A percentile compares a stretch with the other conserved stretches of the same genome.
Evolutionary conservation across 495 filamentous ascomycete species (phyloP).

Genomic region (Bathelium albidoporum): DNA sequence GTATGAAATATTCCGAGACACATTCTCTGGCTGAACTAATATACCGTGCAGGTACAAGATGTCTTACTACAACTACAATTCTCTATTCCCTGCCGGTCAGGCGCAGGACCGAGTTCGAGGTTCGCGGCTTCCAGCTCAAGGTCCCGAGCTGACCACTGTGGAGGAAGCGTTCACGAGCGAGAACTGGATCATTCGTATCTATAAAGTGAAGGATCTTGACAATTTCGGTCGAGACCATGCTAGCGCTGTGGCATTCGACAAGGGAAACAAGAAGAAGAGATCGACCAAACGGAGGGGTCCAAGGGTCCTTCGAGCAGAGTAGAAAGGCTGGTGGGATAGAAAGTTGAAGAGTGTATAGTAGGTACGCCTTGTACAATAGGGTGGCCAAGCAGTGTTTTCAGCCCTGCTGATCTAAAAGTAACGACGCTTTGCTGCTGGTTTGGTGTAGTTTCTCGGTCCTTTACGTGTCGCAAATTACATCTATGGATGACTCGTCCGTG

Average conservation of each 20-base stretch:
- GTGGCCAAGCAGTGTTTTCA: neutral
- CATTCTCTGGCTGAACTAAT: too few relatives aligned
- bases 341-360: neutral
- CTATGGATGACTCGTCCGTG: too few relatives aligned
- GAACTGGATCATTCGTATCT: constrained; percentile 99
- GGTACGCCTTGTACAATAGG: constrained; percentile 1
- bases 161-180: constrained; percentile 98
- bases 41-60: constrained; percentile 91
- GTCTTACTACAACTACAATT: constrained; percentile 97
- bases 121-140: constrained; percentile 67
- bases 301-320: constrained; percentile 75
- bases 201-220: constrained; percentile 98
- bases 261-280: constrained; percentile 91
- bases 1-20: too few relatives aligned
- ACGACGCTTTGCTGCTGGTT: neutral
- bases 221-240: constrained; percentile 87
- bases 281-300: constrained; percentile 66
- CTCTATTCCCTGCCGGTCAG: constrained; percentile 84
- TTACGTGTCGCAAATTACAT: too few relatives aligned
- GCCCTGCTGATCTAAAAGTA: neutral
- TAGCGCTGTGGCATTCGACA: constrained; percentile 76
- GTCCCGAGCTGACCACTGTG: constrained; percentile 75
- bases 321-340: constrained; percentile 21
- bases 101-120: constrained; percentile 85
- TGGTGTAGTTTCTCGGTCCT: too few relatives aligned